Percentiles rank a stretch among this genome's conserved stretches.
These are phyloP conservation scores for Nicotiana sylvestris DNA, from an alignment of 257 asterid genomes.

Conservation along the genomic window DNA sequence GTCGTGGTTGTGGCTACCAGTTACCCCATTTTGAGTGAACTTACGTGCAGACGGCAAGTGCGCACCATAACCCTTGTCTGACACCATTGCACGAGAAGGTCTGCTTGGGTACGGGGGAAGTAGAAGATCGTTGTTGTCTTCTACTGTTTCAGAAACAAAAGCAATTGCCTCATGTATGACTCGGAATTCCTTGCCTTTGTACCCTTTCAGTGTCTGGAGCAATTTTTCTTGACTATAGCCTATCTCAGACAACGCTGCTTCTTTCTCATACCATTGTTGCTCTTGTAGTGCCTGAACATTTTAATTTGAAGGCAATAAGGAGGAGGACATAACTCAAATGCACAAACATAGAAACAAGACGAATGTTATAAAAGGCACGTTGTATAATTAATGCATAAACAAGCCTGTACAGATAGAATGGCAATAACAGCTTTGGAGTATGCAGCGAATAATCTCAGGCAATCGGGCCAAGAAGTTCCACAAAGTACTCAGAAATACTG, in stretches of 20 bases:
- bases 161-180: constrained; percentile 80
- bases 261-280: constrained; percentile 90
- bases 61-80: constrained; percentile 44
- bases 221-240: constrained; percentile 67
- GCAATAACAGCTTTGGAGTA: not conserved
- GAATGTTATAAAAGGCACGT: not conserved
- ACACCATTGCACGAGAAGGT: constrained; percentile 45
- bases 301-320: not conserved
- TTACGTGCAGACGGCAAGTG: constrained; percentile 34
- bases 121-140: constrained; percentile 74
- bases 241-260: constrained; percentile 70
- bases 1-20: not conserved
- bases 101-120: constrained; percentile 94
- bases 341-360: not conserved
- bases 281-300: constrained; percentile 66
- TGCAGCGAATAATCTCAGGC: not conserved
- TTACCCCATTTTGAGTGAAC: constrained; percentile 45
- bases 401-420: not conserved
- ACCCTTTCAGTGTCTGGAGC: constrained; percentile 75
- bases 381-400: not conserved
- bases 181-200: constrained; percentile 73
- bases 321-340: too few species aligned
- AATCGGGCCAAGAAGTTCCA: not conserved
- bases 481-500: not conserved
- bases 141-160: constrained; percentile 74